Base-by-base conservation (phyloP, 768 basidiomycete genomes). In the Gyrodon lividus region DNA sequence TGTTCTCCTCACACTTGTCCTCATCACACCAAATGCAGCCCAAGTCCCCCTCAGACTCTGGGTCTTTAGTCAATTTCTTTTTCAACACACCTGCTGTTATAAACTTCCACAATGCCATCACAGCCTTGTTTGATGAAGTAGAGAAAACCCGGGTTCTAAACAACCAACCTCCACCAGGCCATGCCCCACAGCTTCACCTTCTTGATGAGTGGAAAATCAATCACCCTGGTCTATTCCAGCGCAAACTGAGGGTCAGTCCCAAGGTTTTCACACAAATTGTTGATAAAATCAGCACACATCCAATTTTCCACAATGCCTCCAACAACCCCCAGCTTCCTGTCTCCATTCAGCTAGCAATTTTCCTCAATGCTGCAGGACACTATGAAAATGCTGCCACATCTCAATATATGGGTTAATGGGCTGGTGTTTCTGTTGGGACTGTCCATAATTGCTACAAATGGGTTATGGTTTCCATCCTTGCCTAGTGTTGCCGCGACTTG, bases 271-370 rank as follows among this genome's bases (percentile, higher is more conserved):
- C 66, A 20, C 33, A n/a, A 2, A 57, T 63, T 1, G 19, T 67
- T 2, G 19, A 37, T 0, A 34, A 42, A 5, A 66, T 72, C 38
- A 20, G 59, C 8, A 41, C 42, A 17, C 60, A 71, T 48, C 57
- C 57, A 12, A 48, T 71, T 9, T 72, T 72, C 48, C 12, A 41
- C 9, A 67, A 63, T 46, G 54, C 51, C 17, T 59, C 52, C 0
- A 46, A 48, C 33, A 48, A 59, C 31, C 19, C 24, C 2, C 69
- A 70, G 49, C 54, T 63, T 10, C 63, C 65, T 12, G 56, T 70
- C 23, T 56, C 60, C 5, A 43, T 57, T 9, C 69, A 72, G 42
- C 63, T 73, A 3, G 63, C 69, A 2, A 66, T 70, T 16, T 54
- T 63, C 28, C 24, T 38, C 4, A 38, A 38, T 38, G n/a, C n/a